These are phyloP conservation scores for Saccharomycopsis babjevae DNA, from an alignment of 805 yeast genomes.

Conservation along the genomic window DNA sequence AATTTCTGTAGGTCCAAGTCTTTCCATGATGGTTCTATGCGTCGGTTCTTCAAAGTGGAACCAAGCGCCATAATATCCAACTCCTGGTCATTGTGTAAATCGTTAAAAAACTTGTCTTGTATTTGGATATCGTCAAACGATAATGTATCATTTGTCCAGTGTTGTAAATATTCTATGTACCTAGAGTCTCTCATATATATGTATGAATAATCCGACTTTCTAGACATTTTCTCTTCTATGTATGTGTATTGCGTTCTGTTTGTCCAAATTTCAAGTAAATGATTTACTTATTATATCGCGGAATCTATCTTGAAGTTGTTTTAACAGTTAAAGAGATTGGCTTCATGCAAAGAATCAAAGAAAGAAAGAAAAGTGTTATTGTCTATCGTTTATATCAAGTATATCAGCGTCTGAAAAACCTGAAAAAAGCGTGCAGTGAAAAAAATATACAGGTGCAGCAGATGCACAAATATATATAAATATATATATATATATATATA, in stretches of 20 bases:
- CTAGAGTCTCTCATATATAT: slow-evolving; percentile 22
- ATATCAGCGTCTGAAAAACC: too few relatives aligned
- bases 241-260: not conserved
- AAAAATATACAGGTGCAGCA: too few relatives aligned
- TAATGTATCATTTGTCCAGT: slow-evolving; percentile 24
- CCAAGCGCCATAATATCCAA: slow-evolving; percentile 21
- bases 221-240: slow-evolving; percentile 4
- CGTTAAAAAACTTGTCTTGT: slow-evolving; percentile 13
- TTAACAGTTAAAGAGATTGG: not conserved
- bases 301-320: not conserved
- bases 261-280: not conserved
- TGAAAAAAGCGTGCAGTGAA: too few relatives aligned
- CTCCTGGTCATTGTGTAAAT: not conserved
- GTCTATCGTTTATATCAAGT: too few relatives aligned
- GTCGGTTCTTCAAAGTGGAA: slow-evolving; percentile 12
- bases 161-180: slow-evolving; percentile 27
- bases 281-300: not conserved
- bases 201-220: slow-evolving; percentile 17
- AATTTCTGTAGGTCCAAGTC: slow-evolving; percentile 23
- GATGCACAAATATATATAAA: too few relatives aligned
- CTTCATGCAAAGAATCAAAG: too few relatives aligned
- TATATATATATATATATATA: too few relatives aligned
- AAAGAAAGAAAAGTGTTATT: too few relatives aligned
- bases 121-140: slow-evolving; percentile 24
- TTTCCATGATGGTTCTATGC: slow-evolving; percentile 22